A percentile compares a stretch with the other conserved stretches of the same genome.
These are phyloP conservation scores for Fusarium lyarnte DNA, from an alignment of 2,329 filamentous ascomycete species.

Conservation along the genomic window DNA sequence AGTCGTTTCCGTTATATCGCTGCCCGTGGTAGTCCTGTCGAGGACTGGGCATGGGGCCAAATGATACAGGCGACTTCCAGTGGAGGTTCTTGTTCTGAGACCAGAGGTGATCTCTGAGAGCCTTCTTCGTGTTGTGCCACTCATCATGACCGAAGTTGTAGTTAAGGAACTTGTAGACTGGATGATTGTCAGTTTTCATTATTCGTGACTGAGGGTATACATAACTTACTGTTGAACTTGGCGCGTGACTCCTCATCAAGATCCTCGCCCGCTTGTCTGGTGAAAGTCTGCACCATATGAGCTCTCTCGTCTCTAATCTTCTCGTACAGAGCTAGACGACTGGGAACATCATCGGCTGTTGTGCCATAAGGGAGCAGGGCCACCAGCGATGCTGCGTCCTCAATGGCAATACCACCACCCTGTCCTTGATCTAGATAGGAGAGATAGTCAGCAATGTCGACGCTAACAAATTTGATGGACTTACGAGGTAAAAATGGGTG, in stretches of 20 bases:
- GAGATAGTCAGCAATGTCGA: rapidly evolving
- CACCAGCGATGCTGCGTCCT: slow-evolving; percentile 70
- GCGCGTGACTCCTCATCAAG: slow-evolving; percentile 48
- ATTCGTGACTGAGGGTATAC: rapidly evolving
- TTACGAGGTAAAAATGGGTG: slow-evolving; percentile 70
- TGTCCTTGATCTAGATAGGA: slow-evolving; percentile 28
- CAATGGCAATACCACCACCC: slow-evolving; percentile 69
- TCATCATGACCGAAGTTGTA: slow-evolving; percentile 38
- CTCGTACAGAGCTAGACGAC: slow-evolving; percentile 68
- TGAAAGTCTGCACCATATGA: slow-evolving; percentile 65
- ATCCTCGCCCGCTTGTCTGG: slow-evolving; percentile 62
- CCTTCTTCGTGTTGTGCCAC: slow-evolving; percentile 26
- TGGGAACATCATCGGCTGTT: slow-evolving; percentile 56
- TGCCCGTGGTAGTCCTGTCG: slow-evolving; percentile 25
- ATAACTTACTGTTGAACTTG: slow-evolving; percentile 53
- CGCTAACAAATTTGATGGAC: no score
- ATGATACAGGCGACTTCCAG: slow-evolving; percentile 36
- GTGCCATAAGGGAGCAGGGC: slow-evolving; percentile 63
- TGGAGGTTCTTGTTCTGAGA: slow-evolving; percentile 2
- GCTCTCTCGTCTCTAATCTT: slow-evolving; percentile 66
- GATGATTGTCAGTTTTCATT: not conserved
- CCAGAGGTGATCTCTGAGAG: slow-evolving; percentile 25
- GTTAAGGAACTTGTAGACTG: slow-evolving; percentile 20
- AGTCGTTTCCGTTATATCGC: slow-evolving; percentile 1
- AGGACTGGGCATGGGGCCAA: slow-evolving; percentile 37